These are phyloP conservation scores for Xylariomycetidae sp. DNA, from an alignment of 2,329 filamentous ascomycete species.

Conservation along the genomic window DNA sequence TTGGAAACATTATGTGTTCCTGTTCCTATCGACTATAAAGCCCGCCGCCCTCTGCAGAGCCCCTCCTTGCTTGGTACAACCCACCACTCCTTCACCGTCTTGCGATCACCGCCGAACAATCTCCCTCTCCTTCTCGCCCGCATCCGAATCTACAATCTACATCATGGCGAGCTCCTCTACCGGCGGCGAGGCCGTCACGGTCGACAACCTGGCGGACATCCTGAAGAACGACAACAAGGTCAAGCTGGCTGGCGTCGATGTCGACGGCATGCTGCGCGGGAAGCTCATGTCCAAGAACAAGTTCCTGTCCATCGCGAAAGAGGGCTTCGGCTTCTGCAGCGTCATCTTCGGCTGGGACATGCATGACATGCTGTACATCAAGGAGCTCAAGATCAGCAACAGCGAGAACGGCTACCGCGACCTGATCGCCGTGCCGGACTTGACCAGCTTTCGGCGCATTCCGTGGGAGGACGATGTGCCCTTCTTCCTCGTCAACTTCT, in stretches of 20 bases:
- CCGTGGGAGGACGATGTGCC: constrained; percentile 74
- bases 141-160: background rate
- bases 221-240: constrained; percentile 62
- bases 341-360: constrained; percentile 86
- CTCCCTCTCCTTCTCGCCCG: background rate
- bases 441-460: constrained; percentile 65
- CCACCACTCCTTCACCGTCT: background rate
- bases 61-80: background rate
- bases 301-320: constrained; percentile 66
- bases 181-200: constrained; percentile 37
- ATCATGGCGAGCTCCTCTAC: constrained; percentile 2
- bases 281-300: constrained; percentile 81
- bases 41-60: background rate
- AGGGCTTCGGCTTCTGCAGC: constrained; percentile 79
- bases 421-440: constrained; percentile 65
- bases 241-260: constrained; percentile 72
- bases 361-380: constrained; percentile 75
- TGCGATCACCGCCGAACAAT: background rate
- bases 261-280: constrained; percentile 70
- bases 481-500: constrained; percentile 70
- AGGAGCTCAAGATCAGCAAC: constrained; percentile 70
- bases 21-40: no score
- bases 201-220: constrained; percentile 53
- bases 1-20: no score
- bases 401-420: constrained; percentile 75